Percentiles rank a stretch among this genome's conserved stretches.
Conservation (phyloP, 108 stramenopile genomes). For the Epipyxis sp. region DNA sequence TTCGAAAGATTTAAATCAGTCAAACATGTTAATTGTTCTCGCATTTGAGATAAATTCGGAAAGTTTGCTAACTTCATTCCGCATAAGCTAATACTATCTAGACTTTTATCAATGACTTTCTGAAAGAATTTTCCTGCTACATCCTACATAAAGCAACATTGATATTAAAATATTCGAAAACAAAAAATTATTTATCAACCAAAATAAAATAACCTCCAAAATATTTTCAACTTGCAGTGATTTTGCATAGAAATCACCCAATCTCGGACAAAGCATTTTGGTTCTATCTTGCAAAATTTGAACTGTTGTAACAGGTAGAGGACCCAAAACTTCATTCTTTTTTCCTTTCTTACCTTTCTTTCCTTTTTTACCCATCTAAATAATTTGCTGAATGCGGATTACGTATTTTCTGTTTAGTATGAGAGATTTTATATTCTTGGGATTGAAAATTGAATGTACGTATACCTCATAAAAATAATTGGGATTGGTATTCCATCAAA, state of each 20-base stretch:
- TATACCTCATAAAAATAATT: too few relatives aligned
- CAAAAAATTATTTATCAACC: not conserved
- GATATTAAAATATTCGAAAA: not conserved
- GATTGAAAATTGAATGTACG: too few relatives aligned
- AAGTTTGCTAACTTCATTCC: not conserved
- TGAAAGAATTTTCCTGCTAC: not conserved
- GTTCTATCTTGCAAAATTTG: constrained; percentile 42
- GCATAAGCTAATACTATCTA: constrained; percentile 35
- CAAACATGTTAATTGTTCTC: not conserved
- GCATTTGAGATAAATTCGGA: constrained; percentile 13
- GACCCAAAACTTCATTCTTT: constrained; percentile 29
- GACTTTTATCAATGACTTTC: constrained; percentile 31
- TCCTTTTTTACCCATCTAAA: constrained; percentile 27
- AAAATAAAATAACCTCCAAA: constrained; percentile 36
- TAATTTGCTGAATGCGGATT: not conserved
- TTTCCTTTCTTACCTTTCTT: constrained; percentile 45
- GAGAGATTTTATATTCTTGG: too few relatives aligned
- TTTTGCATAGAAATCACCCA: constrained; percentile 49
- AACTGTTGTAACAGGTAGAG: constrained; percentile 43
- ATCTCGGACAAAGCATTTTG: constrained; percentile 50
- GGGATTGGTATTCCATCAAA: too few relatives aligned
- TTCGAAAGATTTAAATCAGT: constrained; percentile 17
- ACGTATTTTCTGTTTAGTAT: too few relatives aligned
- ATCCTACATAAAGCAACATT: not conserved
- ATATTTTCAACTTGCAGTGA: constrained; percentile 37